Evolutionary conservation across 371 early-diverging fungal genomes (phyloP).

Genomic region (Apophysomyces variabilis): DNA sequence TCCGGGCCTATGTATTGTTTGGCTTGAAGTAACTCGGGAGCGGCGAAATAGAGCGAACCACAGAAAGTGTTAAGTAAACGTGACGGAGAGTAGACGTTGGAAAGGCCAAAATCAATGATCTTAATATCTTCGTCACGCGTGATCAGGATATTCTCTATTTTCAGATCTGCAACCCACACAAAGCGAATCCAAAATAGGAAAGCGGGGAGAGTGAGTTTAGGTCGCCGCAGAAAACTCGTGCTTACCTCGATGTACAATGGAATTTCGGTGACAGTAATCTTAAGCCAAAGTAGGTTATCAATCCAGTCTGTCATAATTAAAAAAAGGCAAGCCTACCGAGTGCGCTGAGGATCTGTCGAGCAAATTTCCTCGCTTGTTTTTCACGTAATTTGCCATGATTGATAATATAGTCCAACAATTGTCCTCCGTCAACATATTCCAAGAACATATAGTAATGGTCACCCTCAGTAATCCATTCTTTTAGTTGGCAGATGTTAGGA

Average conservation of each 20-base stretch:
- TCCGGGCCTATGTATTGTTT: slow-evolving; percentile 87
- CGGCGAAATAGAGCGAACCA: slow-evolving; percentile 82
- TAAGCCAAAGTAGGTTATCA: slow-evolving; percentile 1
- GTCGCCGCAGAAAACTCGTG: slow-evolving; percentile 20
- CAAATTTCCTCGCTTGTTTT: slow-evolving; percentile 72
- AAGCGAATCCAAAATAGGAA: slow-evolving; percentile 12
- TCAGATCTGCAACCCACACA: slow-evolving; percentile 69
- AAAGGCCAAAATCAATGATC: slow-evolving; percentile 88
- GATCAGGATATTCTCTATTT: slow-evolving; percentile 92
- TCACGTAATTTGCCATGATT: slow-evolving; percentile 71
- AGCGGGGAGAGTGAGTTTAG: slow-evolving; percentile 7
- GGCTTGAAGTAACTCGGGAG: slow-evolving; percentile 89
- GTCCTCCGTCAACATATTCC: slow-evolving; percentile 80
- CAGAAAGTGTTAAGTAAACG: slow-evolving; percentile 77
- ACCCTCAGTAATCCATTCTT: slow-evolving; percentile 75
- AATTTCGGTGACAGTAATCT: slow-evolving; percentile 67
- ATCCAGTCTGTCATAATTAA: neutral
- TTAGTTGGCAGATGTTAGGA: slow-evolving; percentile 72
- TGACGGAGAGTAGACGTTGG: slow-evolving; percentile 78
- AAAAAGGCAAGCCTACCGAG: slow-evolving; percentile 43
- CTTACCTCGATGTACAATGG: slow-evolving; percentile 72
- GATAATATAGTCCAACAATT: slow-evolving; percentile 81
- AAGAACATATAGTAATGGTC: slow-evolving; percentile 88
- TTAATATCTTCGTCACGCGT: slow-evolving; percentile 58
- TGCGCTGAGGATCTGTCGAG: slow-evolving; percentile 85